Evolutionary conservation across 768 basidiomycete species (phyloP).

Genomic region (Hirschioporus abietinus): DNA sequence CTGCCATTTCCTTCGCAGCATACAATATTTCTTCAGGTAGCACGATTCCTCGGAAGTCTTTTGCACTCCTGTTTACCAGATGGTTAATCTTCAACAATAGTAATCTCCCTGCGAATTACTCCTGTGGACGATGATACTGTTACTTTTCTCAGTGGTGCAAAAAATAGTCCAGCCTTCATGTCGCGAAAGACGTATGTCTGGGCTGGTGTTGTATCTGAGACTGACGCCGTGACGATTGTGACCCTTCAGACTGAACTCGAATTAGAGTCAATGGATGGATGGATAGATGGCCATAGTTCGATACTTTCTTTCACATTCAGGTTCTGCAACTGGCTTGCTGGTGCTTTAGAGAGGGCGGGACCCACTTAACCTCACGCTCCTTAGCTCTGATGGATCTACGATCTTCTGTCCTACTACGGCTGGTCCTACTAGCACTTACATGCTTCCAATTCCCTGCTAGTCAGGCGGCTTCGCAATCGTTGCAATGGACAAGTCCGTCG

Average conservation of each 20-base stretch:
- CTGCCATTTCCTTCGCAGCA: no score
- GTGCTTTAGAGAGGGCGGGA: not conserved
- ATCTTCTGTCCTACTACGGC: not conserved
- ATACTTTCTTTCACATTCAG: not conserved
- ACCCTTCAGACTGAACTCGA: not conserved
- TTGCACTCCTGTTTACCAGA: no score
- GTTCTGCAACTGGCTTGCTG: not conserved
- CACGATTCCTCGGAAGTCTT: no score
- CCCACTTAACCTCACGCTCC: not conserved
- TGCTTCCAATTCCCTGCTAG: not conserved
- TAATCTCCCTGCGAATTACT: no score
- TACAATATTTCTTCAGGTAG: no score
- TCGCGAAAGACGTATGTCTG: not conserved
- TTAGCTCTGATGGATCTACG: not conserved
- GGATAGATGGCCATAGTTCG: not conserved
- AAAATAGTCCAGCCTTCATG: not conserved
- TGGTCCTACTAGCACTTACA: not conserved
- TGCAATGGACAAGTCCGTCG: constrained; percentile 23
- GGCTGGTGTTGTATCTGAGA: not conserved
- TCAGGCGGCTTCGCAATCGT: not conserved
- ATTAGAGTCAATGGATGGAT: not conserved
- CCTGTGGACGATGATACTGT: no score
- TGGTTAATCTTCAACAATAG: no score
- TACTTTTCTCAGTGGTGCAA: no score
- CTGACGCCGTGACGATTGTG: not conserved